Conservation (phyloP, 352 stramenopile species). For the Phytophthora kernoviae region DNA sequence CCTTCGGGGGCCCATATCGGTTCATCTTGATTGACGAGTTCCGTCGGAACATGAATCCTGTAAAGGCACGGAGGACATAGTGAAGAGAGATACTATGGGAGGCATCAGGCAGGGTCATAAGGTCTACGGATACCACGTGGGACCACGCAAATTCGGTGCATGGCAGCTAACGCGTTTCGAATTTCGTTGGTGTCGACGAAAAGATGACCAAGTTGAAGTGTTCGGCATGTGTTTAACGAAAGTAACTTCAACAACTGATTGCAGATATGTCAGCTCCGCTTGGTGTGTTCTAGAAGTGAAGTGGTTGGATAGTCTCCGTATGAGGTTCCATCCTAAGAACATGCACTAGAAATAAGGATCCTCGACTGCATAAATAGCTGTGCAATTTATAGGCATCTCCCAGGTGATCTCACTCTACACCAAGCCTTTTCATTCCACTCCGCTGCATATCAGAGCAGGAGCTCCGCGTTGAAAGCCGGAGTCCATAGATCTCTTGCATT, state of each 20-base stretch:
- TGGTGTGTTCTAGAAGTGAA: too few species aligned
- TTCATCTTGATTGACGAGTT: background rate
- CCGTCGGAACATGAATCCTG: slow-evolving; percentile 14
- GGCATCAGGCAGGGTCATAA: slow-evolving; percentile 17
- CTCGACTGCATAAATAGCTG: background rate
- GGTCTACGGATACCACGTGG: slow-evolving; percentile 18
- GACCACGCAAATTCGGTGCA: slow-evolving; percentile 4
- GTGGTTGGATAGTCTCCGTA: background rate
- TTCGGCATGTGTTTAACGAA: slow-evolving; percentile 1
- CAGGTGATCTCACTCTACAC: background rate
- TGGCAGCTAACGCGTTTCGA: slow-evolving; percentile 18
- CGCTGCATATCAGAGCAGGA: background rate
- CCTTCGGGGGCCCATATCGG: background rate
- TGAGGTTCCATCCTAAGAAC: background rate
- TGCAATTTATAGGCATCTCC: background rate
- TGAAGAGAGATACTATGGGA: slow-evolving; percentile 2
- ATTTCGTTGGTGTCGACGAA: slow-evolving; percentile 36
- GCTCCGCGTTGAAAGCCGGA: slow-evolving; percentile 4
- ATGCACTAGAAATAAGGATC: background rate
- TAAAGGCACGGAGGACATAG: slow-evolving; percentile 7
- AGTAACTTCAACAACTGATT: background rate
- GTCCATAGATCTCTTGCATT: background rate
- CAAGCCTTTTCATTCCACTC: too few species aligned
- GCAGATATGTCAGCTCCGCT: background rate
- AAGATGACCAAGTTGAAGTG: slow-evolving; percentile 15